Evolutionary conservation across 306 rosid genomes (phyloP).

Genomic region (Vigna hirtella): DNA sequence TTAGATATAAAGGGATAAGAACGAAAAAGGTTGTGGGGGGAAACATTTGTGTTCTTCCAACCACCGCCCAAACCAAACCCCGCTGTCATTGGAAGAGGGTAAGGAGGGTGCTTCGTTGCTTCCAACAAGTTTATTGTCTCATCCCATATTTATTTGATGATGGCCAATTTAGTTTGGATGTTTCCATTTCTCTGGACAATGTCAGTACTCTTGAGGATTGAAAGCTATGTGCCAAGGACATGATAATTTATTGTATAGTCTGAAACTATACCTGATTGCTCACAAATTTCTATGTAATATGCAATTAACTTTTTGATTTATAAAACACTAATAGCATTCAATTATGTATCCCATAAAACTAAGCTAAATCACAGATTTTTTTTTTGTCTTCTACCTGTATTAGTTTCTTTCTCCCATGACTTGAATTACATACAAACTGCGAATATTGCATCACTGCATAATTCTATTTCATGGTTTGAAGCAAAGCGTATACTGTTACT

Average conservation of each 20-base stretch:
- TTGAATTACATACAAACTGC: conserved; percentile 35
- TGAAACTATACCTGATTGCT: not conserved
- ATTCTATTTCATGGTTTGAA: not conserved
- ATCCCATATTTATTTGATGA: conserved; percentile 43
- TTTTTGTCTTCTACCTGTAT: too few relatives aligned
- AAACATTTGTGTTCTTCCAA: conserved; percentile 61
- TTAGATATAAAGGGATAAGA: conserved; percentile 54
- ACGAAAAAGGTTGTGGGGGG: conserved; percentile 60
- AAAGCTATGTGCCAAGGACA: not conserved
- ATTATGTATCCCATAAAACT: not conserved
- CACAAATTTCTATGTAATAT: not conserved
- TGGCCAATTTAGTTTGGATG: conserved; percentile 54
- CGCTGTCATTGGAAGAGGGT: conserved; percentile 44
- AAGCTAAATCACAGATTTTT: not conserved
- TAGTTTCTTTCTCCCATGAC: conserved; percentile 33
- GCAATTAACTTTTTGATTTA: not conserved
- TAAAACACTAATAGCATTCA: not conserved
- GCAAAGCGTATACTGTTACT: not conserved
- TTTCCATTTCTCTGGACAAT: conserved; percentile 67
- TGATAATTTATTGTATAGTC: not conserved
- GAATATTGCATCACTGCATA: not conserved
- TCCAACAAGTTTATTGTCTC: conserved; percentile 45
- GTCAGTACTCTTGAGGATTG: conserved; percentile 47
- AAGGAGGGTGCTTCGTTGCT: conserved; percentile 39
- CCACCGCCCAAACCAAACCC: conserved; percentile 68